Evolutionary conservation across 2,329 filamentous ascomycete genomes (phyloP).

Genomic region (Xenoacremonium recifei): DNA sequence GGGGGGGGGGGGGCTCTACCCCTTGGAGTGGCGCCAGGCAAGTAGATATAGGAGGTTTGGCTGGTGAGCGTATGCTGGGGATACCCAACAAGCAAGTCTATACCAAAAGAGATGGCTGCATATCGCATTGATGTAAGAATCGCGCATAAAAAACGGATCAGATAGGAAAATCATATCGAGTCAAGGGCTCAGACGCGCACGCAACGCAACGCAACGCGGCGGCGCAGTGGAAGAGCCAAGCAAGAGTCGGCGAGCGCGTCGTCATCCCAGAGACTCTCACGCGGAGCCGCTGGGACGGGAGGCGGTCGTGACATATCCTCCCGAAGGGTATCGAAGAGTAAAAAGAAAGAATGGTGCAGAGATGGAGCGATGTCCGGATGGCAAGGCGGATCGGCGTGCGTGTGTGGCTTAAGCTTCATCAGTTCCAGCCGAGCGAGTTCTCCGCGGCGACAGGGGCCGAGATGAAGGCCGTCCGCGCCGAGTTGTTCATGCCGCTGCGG

Average conservation of each 20-base stretch:
- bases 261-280: constrained; percentile 6
- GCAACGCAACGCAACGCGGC: no score
- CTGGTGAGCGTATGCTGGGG: no score
- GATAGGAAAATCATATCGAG: constrained; percentile 24
- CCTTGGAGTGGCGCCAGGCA: constrained; percentile 22
- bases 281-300: constrained; percentile 15
- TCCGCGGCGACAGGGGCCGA: constrained; percentile 88
- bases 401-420: constrained; percentile 21
- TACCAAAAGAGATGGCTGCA: constrained; percentile 20
- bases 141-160: constrained; percentile 17
- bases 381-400: constrained; percentile 13
- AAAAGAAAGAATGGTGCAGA: constrained; percentile 22
- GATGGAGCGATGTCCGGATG: constrained; percentile 15
- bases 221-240: constrained; percentile 6
- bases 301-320: constrained; percentile 26
- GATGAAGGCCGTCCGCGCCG: constrained; percentile 64
- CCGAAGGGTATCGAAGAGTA: constrained; percentile 33
- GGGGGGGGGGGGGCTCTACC: no score
- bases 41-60: constrained; percentile 15
- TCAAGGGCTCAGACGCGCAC: constrained; percentile 14
- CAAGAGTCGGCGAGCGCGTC: constrained; percentile 3
- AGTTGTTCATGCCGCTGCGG: constrained; percentile 50
- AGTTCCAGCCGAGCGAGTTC: constrained; percentile 97
- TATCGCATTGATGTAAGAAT: constrained; percentile 19
- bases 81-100: constrained; percentile 25